Base-by-base conservation (phyloP, 345 rosid genomes). In the Boechera divaricarpa region DNA sequence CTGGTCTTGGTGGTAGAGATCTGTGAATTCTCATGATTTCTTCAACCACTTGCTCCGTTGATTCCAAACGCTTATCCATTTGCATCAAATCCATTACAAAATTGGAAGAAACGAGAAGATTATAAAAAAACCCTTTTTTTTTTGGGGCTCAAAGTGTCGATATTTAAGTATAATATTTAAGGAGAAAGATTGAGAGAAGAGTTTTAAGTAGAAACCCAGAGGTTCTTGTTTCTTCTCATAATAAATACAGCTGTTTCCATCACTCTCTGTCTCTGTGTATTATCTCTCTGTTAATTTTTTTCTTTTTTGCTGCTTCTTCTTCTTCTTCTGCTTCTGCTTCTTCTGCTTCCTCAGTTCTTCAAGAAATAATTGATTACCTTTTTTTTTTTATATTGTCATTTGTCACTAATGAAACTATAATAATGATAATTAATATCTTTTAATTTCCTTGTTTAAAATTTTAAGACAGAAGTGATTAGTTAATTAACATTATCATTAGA, bases 11-110 rank as follows among this genome's bases (percentile, higher is more conserved):
- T 13, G 98, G 97, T 58, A 95, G 77, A 66, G 94, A 91, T 89
- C 93, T 89, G 57, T 91, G 99, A 55, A 91, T 81, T 67, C 85
- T 86, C 98, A 87, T 95, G 80, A 95, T 91, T 86, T 90, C 99
- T 78, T 84, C 96, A 77, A 95, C 97, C 24, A 82, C 94, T 67
- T 80, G 85, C 54, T 95, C 91, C 1, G 83, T 82, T 6, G 97
- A 82, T 63, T 82, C 85, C 79, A 85, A 75, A 51, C 51, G 60
- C 79, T 59, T 35, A 59, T 87, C 94, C 88, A 89, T 82, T 73
- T 77, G 74, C 42, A 66, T n/a, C 68, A 67, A 67, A 78, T 72
- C 73, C 78, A 78, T 67, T 54, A 4, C 59, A 51, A 31, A 73
- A 16, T 33, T 36, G 41, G 28, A 64, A 63, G 53, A 54, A 28